These are phyloP conservation scores for Euclidium syriacum DNA, from an alignment of 345 rosid species.

Conservation along the genomic window DNA sequence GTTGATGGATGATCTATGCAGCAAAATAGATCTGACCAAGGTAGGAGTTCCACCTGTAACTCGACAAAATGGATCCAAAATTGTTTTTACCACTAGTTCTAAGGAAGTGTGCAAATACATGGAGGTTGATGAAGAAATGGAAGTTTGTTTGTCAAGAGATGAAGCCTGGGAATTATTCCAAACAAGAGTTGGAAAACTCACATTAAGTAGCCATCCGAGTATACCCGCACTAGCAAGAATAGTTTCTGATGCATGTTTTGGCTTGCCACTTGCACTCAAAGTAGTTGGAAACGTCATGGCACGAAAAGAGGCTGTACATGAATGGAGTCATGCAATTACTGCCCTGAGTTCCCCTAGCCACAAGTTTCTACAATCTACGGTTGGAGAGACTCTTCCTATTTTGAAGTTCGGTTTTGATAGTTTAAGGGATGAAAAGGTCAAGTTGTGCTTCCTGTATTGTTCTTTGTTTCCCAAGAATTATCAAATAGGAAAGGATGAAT, in stretches of 20 bases:
- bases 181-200: neutral
- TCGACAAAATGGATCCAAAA: neutral
- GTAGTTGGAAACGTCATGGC: conserved; percentile 2
- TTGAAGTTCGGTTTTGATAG: conserved; percentile 11
- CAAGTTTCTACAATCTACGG: neutral
- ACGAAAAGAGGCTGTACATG: neutral
- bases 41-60: conserved; percentile 1
- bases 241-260: conserved; percentile 2
- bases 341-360: neutral
- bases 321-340: conserved; percentile 3
- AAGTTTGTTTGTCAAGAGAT: neutral
- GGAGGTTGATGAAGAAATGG: neutral
- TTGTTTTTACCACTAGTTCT: conserved; percentile 11
- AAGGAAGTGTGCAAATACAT: conserved; percentile 4
- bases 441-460: neutral
- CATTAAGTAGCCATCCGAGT: neutral
- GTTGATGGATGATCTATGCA: conserved; percentile 14
- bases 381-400: neutral
- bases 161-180: neutral
- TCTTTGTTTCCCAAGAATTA: conserved; percentile 6
- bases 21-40: neutral
- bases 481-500: neutral
- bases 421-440: neutral
- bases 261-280: conserved; percentile 30
- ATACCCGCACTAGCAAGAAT: neutral